Evolutionary conservation across 192 early-diverging fungal genomes (phyloP), one percentile per base, ranked within the genome.

Genomic region (Dispira parvispora): DNA sequence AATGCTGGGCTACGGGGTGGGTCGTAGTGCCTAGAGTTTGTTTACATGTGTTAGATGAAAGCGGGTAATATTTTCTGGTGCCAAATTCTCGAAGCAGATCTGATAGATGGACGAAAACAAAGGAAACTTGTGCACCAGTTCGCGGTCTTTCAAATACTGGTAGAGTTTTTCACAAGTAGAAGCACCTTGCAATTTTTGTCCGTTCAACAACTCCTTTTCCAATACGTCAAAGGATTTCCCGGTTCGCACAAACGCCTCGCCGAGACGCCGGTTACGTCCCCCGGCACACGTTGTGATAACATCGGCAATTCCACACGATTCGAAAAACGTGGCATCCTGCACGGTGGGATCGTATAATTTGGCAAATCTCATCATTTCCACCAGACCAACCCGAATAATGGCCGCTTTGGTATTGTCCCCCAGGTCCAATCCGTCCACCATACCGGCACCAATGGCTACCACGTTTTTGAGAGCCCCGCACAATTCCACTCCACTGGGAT

Each of bases 381-480:
- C 78, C 54, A 97, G 75, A 42, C 96, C 96, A 32, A 93, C 83
- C 52, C 96, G 84, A 58, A 99, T 96, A 56, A 99, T 90, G 11
- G 96, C 94, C 0, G 96, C 96, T 76, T 98, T 96, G 20, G 96
- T 88, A 76, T 98, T 98, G 71, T 92, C 88, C 45, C 94, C 96
- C 43, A 84, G 73, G 9, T 88, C 88, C 60, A 96, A 78, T 20
- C 96, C 94, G 73, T 99, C 94, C 52, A 93, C 84, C 61, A 96
- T 79, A 54, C 96, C 96, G 43, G 91, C 96, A 21, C 87, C 96
- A 58, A 99, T 83, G 18, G 96, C 96, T n/a, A 98, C 84, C 16
- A 98, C 84, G 80, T 98, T 98, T 78, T 99, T 99, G 43, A 99
- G 73, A 11, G 96, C 96, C 47, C 96, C 96, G 73, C 93, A 99